These are phyloP conservation scores for Penicillium decumbens DNA, from an alignment of 2,329 filamentous ascomycete genomes.

Conservation along the genomic window DNA sequence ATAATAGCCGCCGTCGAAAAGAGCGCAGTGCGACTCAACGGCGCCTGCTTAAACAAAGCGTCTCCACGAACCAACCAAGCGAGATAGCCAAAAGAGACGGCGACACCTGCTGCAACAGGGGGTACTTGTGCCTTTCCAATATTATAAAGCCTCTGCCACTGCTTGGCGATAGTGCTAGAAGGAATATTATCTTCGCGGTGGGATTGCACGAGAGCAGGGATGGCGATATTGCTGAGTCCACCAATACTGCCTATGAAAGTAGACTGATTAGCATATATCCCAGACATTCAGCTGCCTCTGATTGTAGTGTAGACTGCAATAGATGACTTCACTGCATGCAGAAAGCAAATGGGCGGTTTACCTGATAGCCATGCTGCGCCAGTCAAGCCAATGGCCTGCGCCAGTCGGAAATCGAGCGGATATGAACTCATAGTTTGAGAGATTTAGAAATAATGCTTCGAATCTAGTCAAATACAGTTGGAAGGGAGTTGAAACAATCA, in stretches of 20 bases:
- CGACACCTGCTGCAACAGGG: conserved; percentile 20
- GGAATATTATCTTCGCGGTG: conserved; percentile 12
- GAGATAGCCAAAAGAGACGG: conserved; percentile 26
- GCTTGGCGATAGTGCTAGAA: conserved; percentile 11
- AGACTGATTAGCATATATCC: not conserved
- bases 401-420: conserved; percentile 22
- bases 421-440: conserved; percentile 16
- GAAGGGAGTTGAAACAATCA: not conserved
- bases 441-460: not conserved
- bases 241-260: conserved; percentile 25
- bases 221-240: conserved; percentile 21
- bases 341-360: conserved; percentile 8
- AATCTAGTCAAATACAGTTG: not conserved
- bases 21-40: conserved; percentile 9
- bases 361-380: conserved; percentile 32
- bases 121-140: conserved; percentile 24
- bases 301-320: not conserved
- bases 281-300: not conserved
- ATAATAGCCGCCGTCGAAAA: conserved; percentile 29
- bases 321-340: not conserved
- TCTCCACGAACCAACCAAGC: conserved; percentile 24
- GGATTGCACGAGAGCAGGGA: conserved; percentile 25
- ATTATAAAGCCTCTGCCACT: conserved; percentile 19
- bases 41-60: conserved; percentile 11
- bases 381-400: conserved; percentile 27